Conservation (phyloP, 208 protist genomes). For the Lotmaria passim region DNA sequence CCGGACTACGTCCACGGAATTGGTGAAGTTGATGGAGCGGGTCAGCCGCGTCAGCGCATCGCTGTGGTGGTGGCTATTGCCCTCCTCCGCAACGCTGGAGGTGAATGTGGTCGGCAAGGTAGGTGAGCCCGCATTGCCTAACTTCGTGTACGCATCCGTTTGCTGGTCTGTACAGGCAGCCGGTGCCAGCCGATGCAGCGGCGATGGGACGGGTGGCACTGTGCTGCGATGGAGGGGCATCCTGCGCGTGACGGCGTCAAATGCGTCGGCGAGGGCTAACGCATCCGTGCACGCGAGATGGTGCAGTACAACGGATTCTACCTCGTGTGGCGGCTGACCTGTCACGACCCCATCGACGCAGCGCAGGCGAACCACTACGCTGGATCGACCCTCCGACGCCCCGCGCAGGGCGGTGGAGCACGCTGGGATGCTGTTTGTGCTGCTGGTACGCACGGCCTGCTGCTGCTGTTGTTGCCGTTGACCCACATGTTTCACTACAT, state of each 20-base stretch:
- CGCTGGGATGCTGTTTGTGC: background rate
- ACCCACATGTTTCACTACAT: no score
- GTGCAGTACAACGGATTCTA: background rate
- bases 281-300: slow-evolving; percentile 7
- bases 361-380: slow-evolving; percentile 4
- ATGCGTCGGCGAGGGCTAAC: slow-evolving; percentile 3
- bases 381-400: background rate
- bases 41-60: background rate
- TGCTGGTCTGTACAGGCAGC: no score
- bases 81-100: no score
- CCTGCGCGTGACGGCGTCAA: slow-evolving; percentile 2
- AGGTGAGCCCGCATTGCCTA: no score
- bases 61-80: background rate
- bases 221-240: background rate
- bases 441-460: background rate
- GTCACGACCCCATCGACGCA: background rate
- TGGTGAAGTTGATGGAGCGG: slow-evolving; percentile 17
- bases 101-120: no score
- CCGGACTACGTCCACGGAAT: background rate
- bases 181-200: no score
- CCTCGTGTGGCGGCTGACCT: background rate
- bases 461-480: background rate
- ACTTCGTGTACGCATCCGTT: no score
- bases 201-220: no score
- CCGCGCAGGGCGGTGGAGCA: slow-evolving; percentile 12